phyloP scores from a whole-genome alignment of 257 asterid species.

The Lycium barbarum region DNA sequence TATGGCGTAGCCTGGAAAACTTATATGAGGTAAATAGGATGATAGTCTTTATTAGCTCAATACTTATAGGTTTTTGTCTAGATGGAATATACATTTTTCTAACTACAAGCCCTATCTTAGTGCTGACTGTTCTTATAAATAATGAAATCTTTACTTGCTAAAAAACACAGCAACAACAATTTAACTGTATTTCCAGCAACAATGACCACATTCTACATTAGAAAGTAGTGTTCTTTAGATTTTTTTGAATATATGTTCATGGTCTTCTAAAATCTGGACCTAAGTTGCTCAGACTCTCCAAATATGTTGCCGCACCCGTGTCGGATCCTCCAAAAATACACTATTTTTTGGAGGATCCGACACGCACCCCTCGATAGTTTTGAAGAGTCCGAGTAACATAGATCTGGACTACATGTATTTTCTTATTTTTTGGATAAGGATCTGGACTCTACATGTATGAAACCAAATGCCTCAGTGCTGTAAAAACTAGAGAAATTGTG shows the following conservation, averaged over 20 bases:
- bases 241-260: not conserved
- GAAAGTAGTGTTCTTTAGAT: not conserved
- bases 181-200: too few species aligned
- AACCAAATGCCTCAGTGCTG: not conserved
- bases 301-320: too few species aligned
- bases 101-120: not conserved
- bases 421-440: not conserved
- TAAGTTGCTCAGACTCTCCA: too few species aligned
- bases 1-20: not conserved
- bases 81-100: not conserved
- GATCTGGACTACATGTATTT: not conserved
- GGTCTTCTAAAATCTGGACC: not conserved
- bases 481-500: not conserved
- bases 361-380: too few species aligned
- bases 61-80: not conserved
- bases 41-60: not conserved
- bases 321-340: too few species aligned
- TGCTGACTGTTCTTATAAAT: not conserved
- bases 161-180: not conserved
- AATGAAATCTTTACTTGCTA: too few species aligned
- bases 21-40: not conserved
- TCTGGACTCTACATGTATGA: not conserved
- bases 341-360: too few species aligned
- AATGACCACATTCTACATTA: not conserved
- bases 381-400: too few species aligned